Percentiles rank a stretch among this genome's conserved stretches.
These are phyloP conservation scores for Zangia roseola DNA, from an alignment of 768 basidiomycete species.

Conservation along the genomic window DNA sequence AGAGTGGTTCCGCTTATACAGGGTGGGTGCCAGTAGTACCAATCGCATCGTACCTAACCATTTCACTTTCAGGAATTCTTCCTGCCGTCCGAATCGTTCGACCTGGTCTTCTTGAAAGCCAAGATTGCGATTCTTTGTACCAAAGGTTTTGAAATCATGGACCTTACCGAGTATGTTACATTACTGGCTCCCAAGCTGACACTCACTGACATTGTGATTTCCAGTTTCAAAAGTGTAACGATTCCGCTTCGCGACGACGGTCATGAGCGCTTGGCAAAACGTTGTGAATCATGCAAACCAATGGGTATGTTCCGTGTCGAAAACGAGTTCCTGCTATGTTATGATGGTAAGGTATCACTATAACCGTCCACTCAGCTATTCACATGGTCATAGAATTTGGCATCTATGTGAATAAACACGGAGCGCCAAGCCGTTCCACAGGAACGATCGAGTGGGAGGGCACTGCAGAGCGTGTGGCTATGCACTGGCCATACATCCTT, in stretches of 20 bases:
- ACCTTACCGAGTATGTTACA: slow-evolving; percentile 75
- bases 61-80: slow-evolving; percentile 70
- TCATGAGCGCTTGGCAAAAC: slow-evolving; percentile 68
- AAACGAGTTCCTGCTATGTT: slow-evolving; percentile 87
- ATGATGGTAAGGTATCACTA: slow-evolving; percentile 60
- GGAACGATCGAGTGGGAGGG: slow-evolving; percentile 94
- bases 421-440: slow-evolving; percentile 71
- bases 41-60: background rate
- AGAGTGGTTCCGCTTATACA: slow-evolving; percentile 94
- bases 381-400: slow-evolving; percentile 66
- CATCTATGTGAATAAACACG: slow-evolving; percentile 88
- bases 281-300: slow-evolving; percentile 78
- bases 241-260: slow-evolving; percentile 82
- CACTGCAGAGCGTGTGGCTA: slow-evolving; percentile 81
- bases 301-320: slow-evolving; percentile 91
- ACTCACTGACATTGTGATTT: background rate
- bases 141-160: slow-evolving; percentile 97
- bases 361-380: background rate
- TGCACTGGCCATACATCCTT: slow-evolving; percentile 86
- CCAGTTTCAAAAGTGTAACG: slow-evolving; percentile 82
- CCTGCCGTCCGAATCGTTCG: slow-evolving; percentile 86
- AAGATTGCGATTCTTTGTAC: slow-evolving; percentile 92
- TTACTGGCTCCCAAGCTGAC: background rate
- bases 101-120: slow-evolving; percentile 89
- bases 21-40: slow-evolving; percentile 39